These are phyloP conservation scores for Dryas drummondii DNA, from an alignment of 306 rosid genomes.

Conservation along the genomic window DNA sequence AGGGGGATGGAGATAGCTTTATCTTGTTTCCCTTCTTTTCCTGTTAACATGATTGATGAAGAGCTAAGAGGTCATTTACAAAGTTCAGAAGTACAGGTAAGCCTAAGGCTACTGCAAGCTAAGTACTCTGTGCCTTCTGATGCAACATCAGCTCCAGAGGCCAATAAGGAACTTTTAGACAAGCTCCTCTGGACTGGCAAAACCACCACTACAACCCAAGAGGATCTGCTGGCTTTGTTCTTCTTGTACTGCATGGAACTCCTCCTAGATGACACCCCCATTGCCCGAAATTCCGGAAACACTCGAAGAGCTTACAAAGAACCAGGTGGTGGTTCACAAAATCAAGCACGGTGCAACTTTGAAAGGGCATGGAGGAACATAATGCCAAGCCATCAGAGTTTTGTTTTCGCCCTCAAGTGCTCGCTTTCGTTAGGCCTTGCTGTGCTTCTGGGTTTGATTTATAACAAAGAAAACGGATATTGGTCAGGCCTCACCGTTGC, in stretches of 20 bases:
- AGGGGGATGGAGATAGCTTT: conserved; percentile 73
- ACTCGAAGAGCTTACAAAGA: conserved; percentile 10
- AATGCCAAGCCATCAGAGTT: conserved; percentile 36
- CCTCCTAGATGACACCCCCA: conserved; percentile 39
- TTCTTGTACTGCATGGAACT: conserved; percentile 60
- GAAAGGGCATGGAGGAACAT: conserved; percentile 29
- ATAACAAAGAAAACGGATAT: conserved; percentile 52
- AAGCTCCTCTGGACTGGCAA: conserved; percentile 20
- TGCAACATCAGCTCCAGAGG: conserved; percentile 41
- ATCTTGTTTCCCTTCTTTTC: conserved; percentile 40
- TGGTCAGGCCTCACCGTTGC: conserved; percentile 84
- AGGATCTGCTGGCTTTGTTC: conserved; percentile 53
- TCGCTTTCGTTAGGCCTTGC: conserved; percentile 69
- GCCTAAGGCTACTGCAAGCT: conserved; percentile 40
- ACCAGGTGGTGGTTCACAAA: neutral
- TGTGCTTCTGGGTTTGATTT: conserved; percentile 59
- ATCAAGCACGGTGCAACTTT: conserved; percentile 2
- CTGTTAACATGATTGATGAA: conserved; percentile 43
- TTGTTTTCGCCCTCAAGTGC: conserved; percentile 66
- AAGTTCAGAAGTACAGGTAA: conserved; percentile 33
- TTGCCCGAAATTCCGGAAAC: conserved; percentile 25
- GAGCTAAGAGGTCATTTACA: conserved; percentile 42
- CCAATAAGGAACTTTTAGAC: conserved; percentile 23
- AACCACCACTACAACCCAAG: conserved; percentile 27
- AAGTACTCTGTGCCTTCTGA: conserved; percentile 37